Evolutionary conservation across 805 yeast species (phyloP), one percentile per base, ranked within the genome.

Genomic region (Candida anglica): DNA sequence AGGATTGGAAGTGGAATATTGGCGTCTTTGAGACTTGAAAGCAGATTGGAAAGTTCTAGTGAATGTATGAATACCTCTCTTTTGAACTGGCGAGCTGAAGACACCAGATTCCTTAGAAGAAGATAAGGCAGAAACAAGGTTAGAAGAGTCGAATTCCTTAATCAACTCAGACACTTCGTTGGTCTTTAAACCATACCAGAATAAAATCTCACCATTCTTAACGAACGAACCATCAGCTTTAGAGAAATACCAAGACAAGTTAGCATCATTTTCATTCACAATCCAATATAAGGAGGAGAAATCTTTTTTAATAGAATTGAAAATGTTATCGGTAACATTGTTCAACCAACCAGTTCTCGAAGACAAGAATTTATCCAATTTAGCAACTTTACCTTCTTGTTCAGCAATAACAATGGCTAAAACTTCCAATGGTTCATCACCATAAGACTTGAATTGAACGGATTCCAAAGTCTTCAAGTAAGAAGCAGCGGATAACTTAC

Each of bases 381-480:
- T 74, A 8, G 96, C 83, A 34, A 85, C 68, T 10, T 59, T 60
- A 26, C 40, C 27, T 10, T 61, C 61, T n/a, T 53, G 46, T 70
- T 74, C 72, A 18, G 54, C 48, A 36, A 70, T 71, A 15, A 93
- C 93, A 46, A 93, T 81, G 10, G 98, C 95, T 47, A 93, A 69
- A 2, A 88, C 97, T 51, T 93, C 98, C 48, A 88, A 73, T 18
- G 96, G 97, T 58, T 91, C 98, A 62, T 93, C 98, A 36, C 96
- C 93, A 53, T 86, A 88, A 15, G 91, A 79, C 53, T 78, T 80
- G 67, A 87, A 85, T 6, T 66, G 51, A 16, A 69, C 48, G 9
- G 63, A 58, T 56, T 83, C 88, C 48, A 91, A 75, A 27, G 73
- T 69, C 58, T 81, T 78, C 56, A 91, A 71, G 60, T 89, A 89